Conservation (phyloP, 2,329 filamentous ascomycete species). For the Neofusicoccum kwambonambiense region DNA sequence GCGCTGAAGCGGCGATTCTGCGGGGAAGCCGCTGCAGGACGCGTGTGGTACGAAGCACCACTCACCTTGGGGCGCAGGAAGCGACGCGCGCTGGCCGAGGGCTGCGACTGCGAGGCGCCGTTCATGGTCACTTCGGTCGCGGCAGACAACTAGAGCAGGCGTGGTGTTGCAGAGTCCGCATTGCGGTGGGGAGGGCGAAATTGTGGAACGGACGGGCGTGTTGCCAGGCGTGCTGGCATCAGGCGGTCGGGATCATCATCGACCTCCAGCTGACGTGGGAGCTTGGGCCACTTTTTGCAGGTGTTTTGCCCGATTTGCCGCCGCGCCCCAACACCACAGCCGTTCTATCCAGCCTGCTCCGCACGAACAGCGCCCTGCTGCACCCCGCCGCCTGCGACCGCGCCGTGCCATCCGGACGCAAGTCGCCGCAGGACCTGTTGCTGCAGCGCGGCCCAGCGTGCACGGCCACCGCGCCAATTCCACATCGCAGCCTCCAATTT, state of each 20-base stretch:
- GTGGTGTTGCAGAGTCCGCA: not conserved
- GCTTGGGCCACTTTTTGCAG: not conserved
- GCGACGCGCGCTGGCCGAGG: conserved; percentile 32
- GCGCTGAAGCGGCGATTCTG: conserved; percentile 17
- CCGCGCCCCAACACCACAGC: not conserved
- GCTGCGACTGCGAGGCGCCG: conserved; percentile 15
- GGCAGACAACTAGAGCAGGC: not conserved
- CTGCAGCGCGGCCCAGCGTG: not conserved
- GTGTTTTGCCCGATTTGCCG: conserved; percentile 7
- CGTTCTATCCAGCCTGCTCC: not conserved
- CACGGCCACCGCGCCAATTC: not conserved
- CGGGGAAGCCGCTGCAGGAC: not conserved
- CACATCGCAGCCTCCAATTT: not conserved
- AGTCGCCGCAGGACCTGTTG: not conserved
- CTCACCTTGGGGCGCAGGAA: conserved; percentile 35
- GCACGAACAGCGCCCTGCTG: not conserved
- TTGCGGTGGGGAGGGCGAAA: conserved; percentile 1
- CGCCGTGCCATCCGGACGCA: not conserved
- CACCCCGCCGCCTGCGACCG: not conserved
- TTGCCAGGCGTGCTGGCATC: not conserved
- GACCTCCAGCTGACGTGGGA: conserved; percentile 13
- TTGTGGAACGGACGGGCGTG: not conserved
- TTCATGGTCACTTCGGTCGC: conserved; percentile 18
- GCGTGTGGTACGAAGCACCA: conserved; percentile 20
- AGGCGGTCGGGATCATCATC: conserved; percentile 15